These are phyloP conservation scores for Mycena amicta DNA, from an alignment of 768 basidiomycete genomes.

Conservation along the genomic window DNA sequence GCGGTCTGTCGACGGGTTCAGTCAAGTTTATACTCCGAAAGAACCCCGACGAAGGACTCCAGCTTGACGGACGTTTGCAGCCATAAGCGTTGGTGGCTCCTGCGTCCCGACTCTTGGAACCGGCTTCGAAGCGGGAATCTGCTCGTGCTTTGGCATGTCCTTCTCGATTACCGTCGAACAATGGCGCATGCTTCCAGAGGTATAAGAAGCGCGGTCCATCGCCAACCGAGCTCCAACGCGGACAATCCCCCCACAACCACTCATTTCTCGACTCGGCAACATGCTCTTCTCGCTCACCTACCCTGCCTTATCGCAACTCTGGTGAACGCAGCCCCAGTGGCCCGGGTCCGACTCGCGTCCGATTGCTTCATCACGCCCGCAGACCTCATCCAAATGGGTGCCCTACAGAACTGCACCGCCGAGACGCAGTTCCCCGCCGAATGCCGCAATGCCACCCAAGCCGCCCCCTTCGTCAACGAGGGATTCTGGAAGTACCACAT, in stretches of 20 bases:
- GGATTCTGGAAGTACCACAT: constrained; percentile 22
- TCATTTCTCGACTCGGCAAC: background rate
- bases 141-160: too few relatives aligned
- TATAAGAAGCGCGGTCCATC: too few relatives aligned
- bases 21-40: too few relatives aligned
- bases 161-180: too few relatives aligned
- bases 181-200: too few relatives aligned
- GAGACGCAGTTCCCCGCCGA: constrained; percentile 18
- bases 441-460: constrained; percentile 25
- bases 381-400: constrained; percentile 25
- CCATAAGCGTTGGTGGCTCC: too few relatives aligned
- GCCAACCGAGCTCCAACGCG: background rate
- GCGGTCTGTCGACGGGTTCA: background rate
- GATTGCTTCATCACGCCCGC: constrained; percentile 14
- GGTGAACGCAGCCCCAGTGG: constrained; percentile 3
- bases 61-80: too few relatives aligned
- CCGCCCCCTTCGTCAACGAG: constrained; percentile 28
- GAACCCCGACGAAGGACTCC: too few relatives aligned
- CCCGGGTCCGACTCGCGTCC: background rate
- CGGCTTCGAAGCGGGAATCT: too few relatives aligned
- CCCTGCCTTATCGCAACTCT: background rate
- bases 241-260: background rate
- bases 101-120: too few relatives aligned
- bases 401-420: constrained; percentile 17
- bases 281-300: background rate